Percentiles rank a stretch among this genome's conserved stretches.
Conservation (phyloP, 139 green algal genomes). For the Tetraselmis striata region DNA sequence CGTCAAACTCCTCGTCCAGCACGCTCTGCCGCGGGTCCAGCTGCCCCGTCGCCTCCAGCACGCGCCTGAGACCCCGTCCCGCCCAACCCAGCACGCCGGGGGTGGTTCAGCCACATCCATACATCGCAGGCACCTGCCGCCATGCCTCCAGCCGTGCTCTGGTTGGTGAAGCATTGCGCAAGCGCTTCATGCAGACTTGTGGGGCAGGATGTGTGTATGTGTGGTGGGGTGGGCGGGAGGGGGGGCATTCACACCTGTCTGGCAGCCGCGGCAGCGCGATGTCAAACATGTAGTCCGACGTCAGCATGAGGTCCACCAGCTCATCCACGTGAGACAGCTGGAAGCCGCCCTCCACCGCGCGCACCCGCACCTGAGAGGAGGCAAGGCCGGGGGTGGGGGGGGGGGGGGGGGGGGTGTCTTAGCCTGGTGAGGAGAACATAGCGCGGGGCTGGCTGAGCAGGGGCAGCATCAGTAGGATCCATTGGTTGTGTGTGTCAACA, state of each 20-base stretch:
- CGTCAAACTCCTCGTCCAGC: slow-evolving; percentile 77
- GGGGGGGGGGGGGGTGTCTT: no score
- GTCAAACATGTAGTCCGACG: slow-evolving; percentile 87
- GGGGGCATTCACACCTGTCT: slow-evolving; percentile 31
- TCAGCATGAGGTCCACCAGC: slow-evolving; percentile 83
- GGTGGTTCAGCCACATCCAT: background rate
- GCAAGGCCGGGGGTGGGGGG: no score
- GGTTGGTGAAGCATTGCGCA: background rate
- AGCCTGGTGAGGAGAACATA: no score
- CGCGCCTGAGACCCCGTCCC: slow-evolving; percentile 30
- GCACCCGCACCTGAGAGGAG: slow-evolving; percentile 57
- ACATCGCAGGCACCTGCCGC: background rate
- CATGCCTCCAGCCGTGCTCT: background rate
- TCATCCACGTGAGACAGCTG: slow-evolving; percentile 76
- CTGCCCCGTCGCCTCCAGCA: slow-evolving; percentile 50
- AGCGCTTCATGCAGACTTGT: background rate
- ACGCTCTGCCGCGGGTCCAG: slow-evolving; percentile 64
- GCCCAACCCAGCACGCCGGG: no score
- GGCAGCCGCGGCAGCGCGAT: slow-evolving; percentile 84
- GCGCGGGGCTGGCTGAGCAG: no score
- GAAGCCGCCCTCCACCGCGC: slow-evolving; percentile 54
- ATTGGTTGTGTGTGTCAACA: background rate
- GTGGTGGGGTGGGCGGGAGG: background rate
- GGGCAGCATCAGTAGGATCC: no score
- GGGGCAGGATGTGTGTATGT: slow-evolving; percentile 1